Conservation (phyloP, 2,329 filamentous ascomycete species). For the Alternaria metachromatica region DNA sequence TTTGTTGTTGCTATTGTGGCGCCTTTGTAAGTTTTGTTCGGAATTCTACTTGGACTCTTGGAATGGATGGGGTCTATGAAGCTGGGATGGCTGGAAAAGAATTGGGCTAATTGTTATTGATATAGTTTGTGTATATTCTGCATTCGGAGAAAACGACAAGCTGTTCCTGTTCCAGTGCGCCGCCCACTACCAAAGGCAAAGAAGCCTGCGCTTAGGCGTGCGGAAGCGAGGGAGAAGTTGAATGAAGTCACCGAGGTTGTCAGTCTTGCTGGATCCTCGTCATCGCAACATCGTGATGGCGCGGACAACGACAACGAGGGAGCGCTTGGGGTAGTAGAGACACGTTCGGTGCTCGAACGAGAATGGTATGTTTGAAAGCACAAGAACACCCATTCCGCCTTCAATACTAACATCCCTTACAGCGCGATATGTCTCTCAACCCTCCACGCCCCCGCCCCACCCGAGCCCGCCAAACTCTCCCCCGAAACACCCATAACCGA, state of each 20-base stretch:
- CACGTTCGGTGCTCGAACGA: conserved; percentile 26
- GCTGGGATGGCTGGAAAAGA: background rate
- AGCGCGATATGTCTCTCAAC: conserved; percentile 45
- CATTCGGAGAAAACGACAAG: conserved; percentile 22
- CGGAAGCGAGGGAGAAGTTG: conserved; percentile 31
- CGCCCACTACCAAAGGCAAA: conserved; percentile 12
- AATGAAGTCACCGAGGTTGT: conserved; percentile 29
- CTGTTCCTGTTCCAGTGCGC: conserved; percentile 2
- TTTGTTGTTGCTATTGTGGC: conserved; percentile 36
- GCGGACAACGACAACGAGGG: conserved; percentile 1
- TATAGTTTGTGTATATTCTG: conserved; percentile 31
- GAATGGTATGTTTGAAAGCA: conserved; percentile 32
- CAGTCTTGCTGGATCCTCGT: background rate
- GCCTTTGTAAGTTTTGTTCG: conserved; percentile 33
- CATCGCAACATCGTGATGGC: background rate
- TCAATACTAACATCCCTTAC: conserved; percentile 7
- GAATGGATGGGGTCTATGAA: background rate
- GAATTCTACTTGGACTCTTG: background rate
- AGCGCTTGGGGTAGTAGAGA: conserved; percentile 9
- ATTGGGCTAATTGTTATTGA: background rate
- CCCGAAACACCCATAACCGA: conserved; percentile 13
- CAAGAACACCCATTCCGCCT: background rate
- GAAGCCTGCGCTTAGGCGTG: conserved; percentile 24
- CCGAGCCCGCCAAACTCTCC: conserved; percentile 33
- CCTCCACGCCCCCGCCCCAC: conserved; percentile 32